phyloP scores from a whole-genome alignment of 768 basidiomycete species.

The Nidularia sp. region DNA sequence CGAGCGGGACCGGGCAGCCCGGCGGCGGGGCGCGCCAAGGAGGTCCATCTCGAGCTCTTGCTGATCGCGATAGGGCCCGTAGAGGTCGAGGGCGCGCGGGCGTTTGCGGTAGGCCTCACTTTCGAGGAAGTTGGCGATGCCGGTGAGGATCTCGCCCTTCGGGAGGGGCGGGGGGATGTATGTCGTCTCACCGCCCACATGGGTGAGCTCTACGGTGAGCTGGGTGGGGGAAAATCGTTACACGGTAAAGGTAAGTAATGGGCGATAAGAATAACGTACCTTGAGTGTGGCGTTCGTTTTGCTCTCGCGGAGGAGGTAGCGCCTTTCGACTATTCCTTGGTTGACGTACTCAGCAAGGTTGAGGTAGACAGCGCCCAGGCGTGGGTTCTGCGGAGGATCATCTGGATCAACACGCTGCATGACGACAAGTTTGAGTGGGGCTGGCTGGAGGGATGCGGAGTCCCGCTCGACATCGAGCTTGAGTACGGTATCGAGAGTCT shows the following conservation, averaged over 20 bases:
- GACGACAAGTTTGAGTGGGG: slow-evolving; percentile 63
- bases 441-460: slow-evolving; percentile 46
- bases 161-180: slow-evolving; percentile 67
- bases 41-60: slow-evolving; percentile 32
- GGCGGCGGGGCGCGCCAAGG: slow-evolving; percentile 15
- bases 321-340: slow-evolving; percentile 53
- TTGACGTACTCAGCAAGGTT: slow-evolving; percentile 75
- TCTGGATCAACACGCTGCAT: slow-evolving; percentile 56
- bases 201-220: slow-evolving; percentile 45
- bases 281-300: slow-evolving; percentile 80
- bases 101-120: slow-evolving; percentile 50
- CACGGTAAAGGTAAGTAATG: slow-evolving; percentile 31
- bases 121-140: slow-evolving; percentile 59
- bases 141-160: slow-evolving; percentile 68
- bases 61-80: slow-evolving; percentile 31
- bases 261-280: slow-evolving; percentile 27
- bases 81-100: slow-evolving; percentile 46
- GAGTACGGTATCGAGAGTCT: slow-evolving; percentile 51
- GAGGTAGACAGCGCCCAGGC: slow-evolving; percentile 61
- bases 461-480: slow-evolving; percentile 57
- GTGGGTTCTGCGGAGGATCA: slow-evolving; percentile 56
- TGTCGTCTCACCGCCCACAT: slow-evolving; percentile 47
- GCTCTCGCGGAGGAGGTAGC: slow-evolving; percentile 66
- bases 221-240: too few relatives aligned
- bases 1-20: not conserved